These are phyloP conservation scores for Diaporthe velutina DNA, from an alignment of 2,329 filamentous ascomycete genomes.

Conservation along the genomic window DNA sequence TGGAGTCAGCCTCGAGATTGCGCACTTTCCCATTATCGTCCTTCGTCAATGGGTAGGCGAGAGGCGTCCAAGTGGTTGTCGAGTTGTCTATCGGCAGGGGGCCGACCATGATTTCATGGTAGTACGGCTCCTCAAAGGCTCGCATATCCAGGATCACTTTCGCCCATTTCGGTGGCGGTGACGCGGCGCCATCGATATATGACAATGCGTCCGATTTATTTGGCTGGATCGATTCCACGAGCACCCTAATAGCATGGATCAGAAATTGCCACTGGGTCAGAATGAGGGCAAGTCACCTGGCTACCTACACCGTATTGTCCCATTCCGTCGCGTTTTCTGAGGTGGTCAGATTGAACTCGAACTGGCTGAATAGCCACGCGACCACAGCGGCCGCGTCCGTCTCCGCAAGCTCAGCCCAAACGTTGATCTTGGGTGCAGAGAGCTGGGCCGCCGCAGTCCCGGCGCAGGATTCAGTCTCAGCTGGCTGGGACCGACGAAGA, in stretches of 20 bases:
- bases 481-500: slow-evolving; percentile 3
- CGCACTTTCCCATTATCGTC: slow-evolving; percentile 53
- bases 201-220: slow-evolving; percentile 63
- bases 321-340: slow-evolving; percentile 50
- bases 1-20: slow-evolving; percentile 54
- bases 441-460: slow-evolving; percentile 41
- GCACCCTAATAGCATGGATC: slow-evolving; percentile 38
- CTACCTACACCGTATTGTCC: slow-evolving; percentile 52
- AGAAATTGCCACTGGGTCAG: not conserved
- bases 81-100: slow-evolving; percentile 59
- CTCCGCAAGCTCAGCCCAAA: slow-evolving; percentile 55
- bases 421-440: slow-evolving; percentile 55
- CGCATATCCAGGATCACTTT: slow-evolving; percentile 57
- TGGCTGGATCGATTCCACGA: slow-evolving; percentile 56
- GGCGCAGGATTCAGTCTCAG: slow-evolving; percentile 39
- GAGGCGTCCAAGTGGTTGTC: slow-evolving; percentile 53
- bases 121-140: slow-evolving; percentile 53
- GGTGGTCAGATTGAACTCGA: slow-evolving; percentile 54
- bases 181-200: slow-evolving; percentile 56
- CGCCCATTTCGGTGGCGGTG: slow-evolving; percentile 56
- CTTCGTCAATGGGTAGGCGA: slow-evolving; percentile 58
- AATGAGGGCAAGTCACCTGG: fast-evolving
- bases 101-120: slow-evolving; percentile 61
- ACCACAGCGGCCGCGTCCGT: slow-evolving; percentile 54
- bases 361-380: slow-evolving; percentile 54